Evolutionary conservation across 495 filamentous ascomycete genomes (phyloP), one percentile per base, ranked within the genome.

Genomic region (Xanthoparmelia taractica): DNA sequence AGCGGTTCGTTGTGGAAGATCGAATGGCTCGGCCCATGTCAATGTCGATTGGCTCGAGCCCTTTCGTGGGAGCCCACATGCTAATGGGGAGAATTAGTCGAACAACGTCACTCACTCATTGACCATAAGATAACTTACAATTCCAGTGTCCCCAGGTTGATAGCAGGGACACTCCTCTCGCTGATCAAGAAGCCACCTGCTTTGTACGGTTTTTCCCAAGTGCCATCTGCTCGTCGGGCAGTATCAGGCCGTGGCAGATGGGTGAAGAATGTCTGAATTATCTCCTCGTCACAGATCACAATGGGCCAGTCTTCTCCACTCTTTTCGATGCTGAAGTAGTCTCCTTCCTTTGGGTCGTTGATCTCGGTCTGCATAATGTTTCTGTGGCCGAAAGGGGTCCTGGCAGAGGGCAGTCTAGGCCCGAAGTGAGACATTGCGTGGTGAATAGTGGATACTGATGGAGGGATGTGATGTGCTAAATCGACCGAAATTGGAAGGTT

Each of bases 251-350:
- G 62, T 2, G 41, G 5, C n/a, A 11, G 43, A 10, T 23, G 58
- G 25, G 43, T 50, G 20, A 58, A 64, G 40, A 58, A 65, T 1
- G 20, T 64, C 8, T 50, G 13, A 18, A 68, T 43, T 8, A 67
- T 67, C 25, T 65, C 61, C 40, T 66, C 67, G n/a, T 66, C 60
- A 17, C 64, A 68, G 43, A 68, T 61, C n/a, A 68, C 25, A 0
- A 66, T 11, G 23, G 64, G 67, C 63, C 67, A 66, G n/a, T 68
- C 64, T 37, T 65, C 58, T 15, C 29, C 64, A 58, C 58, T 38
- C n/a, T 34, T 36, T 23, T 58, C 52, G 4, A 54, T n/a, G 15
- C 43, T 41, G 56, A 57, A 66, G 34, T 59, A 54, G 25, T 63
- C 55, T 25, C 67, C 64, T 36, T 64, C 57, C 12, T 20, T 25